A percentile compares a stretch with the other conserved stretches of the same genome.
phyloP scores from a whole-genome alignment of 177 flowering plant species.

The Vitis hybrid region DNA sequence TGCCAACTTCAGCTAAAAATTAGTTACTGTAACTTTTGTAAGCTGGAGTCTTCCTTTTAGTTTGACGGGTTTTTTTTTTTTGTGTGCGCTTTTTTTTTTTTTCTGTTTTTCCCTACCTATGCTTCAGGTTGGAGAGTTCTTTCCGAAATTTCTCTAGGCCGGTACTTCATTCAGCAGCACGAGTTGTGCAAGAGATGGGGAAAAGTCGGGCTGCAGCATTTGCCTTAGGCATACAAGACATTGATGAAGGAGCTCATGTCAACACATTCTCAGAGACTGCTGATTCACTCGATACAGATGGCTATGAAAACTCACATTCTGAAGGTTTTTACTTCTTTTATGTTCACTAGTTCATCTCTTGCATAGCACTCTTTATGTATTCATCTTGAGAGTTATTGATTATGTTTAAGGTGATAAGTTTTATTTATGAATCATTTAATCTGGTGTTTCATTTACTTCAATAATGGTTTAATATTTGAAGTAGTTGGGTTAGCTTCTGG shows the following conservation, averaged over 20 bases:
- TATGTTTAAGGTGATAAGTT: neutral
- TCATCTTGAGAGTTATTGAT: neutral
- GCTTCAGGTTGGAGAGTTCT: conserved; percentile 88
- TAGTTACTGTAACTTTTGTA: neutral
- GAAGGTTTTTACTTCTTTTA: conserved; percentile 51
- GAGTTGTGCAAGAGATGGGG: conserved; percentile 99
- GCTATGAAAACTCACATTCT: conserved; percentile 57
- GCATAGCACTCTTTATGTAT: neutral
- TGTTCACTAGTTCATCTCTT: neutral
- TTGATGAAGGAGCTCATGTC: conserved; percentile 84
- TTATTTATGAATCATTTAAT: neutral
- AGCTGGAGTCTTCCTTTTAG: neutral
- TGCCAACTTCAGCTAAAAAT: neutral
- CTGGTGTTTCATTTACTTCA: neutral
- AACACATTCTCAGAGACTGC: conserved; percentile 54
- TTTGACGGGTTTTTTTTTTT: conserved; percentile 3
- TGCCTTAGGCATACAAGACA: conserved; percentile 82
- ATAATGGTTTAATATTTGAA: too few species aligned
- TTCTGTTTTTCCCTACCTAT: neutral
- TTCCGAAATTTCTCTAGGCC: conserved; percentile 99
- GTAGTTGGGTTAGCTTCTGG: too few species aligned
- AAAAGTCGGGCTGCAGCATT: conserved; percentile 99
- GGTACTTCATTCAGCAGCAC: conserved; percentile 96
- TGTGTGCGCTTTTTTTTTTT: neutral
- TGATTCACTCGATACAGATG: conserved; percentile 61